Conservation (phyloP, 2,329 filamentous ascomycete genomes). For the Fusarium illudens region DNA sequence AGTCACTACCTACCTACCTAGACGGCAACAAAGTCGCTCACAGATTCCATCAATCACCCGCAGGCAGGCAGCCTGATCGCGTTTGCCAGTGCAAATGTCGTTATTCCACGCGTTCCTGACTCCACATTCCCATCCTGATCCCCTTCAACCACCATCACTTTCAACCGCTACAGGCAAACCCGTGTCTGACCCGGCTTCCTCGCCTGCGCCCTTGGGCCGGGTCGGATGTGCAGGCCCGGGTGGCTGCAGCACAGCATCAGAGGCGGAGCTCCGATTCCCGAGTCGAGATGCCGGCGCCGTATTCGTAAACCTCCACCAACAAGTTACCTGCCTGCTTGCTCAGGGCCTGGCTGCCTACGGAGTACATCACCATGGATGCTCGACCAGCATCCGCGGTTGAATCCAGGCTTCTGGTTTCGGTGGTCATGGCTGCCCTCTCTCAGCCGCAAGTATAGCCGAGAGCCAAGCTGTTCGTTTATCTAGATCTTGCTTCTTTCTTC, state of each 20-base stretch:
- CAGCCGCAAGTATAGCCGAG: not conserved
- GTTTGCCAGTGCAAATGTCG: not conserved
- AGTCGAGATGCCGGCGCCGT: constrained; percentile 30
- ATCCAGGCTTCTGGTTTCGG: not conserved
- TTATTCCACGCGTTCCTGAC: not conserved
- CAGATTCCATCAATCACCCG: too few relatives aligned
- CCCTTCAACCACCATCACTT: not conserved
- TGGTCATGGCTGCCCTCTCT: not conserved
- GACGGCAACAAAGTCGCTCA: not conserved
- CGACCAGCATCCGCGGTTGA: not conserved
- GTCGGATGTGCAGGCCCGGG: constrained; percentile 9
- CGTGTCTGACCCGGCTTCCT: constrained; percentile 4
- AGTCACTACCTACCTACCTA: too few relatives aligned
- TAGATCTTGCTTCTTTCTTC: not conserved
- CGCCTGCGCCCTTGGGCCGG: constrained; percentile 11
- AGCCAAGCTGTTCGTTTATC: not conserved
- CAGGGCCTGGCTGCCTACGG: too few relatives aligned
- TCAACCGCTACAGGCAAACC: not conserved
- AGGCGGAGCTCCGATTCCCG: constrained; percentile 21
- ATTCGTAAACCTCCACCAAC: constrained; percentile 28
- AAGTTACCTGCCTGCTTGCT: too few relatives aligned
- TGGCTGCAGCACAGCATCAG: constrained; percentile 13
- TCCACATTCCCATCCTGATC: not conserved
- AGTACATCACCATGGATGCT: not conserved
- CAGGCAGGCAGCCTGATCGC: not conserved